Conservation (phyloP, 106 monocot genomes). For the Acanthochlamys bracteata region DNA sequence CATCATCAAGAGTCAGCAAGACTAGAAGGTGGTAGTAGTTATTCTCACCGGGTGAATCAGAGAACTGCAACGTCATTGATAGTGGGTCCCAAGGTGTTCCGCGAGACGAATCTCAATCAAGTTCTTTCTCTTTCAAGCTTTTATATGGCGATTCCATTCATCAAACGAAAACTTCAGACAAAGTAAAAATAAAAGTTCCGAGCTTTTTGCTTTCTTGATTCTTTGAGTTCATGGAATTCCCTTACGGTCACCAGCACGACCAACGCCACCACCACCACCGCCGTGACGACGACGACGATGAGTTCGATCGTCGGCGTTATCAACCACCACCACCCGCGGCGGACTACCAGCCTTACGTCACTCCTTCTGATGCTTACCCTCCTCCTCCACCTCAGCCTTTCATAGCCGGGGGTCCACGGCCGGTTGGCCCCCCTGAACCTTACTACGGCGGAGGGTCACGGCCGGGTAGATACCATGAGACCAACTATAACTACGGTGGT, state of each 20-base stretch:
- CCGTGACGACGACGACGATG: slow-evolving; percentile 1
- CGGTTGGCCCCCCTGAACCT: not conserved
- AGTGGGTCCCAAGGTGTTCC: too few relatives aligned
- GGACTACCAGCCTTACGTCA: not conserved
- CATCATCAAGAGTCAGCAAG: too few relatives aligned
- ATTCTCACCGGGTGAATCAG: too few relatives aligned
- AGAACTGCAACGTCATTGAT: too few relatives aligned
- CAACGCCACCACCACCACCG: slow-evolving; percentile 8
- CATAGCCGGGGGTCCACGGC: not conserved
- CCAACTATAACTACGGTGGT: not conserved
- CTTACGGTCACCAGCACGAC: not conserved
- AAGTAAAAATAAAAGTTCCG: not conserved
- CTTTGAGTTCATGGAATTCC: slow-evolving; percentile 6
- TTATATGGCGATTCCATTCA: not conserved
- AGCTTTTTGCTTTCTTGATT: not conserved
- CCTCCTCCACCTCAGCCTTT: not conserved
- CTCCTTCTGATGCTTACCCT: not conserved
- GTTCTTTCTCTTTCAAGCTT: too few relatives aligned
- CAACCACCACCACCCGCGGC: slow-evolving; percentile 2
- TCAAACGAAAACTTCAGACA: not conserved
- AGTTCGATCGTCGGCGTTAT: not conserved
- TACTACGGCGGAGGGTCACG: not conserved
- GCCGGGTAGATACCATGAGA: not conserved
- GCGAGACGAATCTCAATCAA: too few relatives aligned
- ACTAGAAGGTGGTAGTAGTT: too few relatives aligned